These are phyloP conservation scores for Hymenoscyphus occultus DNA, from an alignment of 2,329 filamentous ascomycete species.

Conservation along the genomic window DNA sequence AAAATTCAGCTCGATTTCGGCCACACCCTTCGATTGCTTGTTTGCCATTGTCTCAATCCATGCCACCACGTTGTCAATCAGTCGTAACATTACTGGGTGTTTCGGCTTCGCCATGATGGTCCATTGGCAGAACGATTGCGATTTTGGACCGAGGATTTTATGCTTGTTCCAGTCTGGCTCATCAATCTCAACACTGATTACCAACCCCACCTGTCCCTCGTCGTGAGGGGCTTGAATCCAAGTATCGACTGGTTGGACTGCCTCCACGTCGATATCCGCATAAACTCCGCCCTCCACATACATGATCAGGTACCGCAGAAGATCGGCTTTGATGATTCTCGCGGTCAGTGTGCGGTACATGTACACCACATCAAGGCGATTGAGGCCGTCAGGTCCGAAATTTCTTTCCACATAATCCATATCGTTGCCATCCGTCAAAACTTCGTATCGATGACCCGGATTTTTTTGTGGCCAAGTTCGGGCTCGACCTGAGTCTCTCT, in stretches of 20 bases:
- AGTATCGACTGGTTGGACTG: constrained; percentile 47
- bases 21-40: constrained; percentile 54
- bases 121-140: constrained; percentile 69
- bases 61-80: constrained; percentile 64
- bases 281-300: constrained; percentile 55
- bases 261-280: constrained; percentile 57
- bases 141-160: constrained; percentile 63
- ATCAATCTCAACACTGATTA: constrained; percentile 69
- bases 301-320: constrained; percentile 65
- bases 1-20: constrained; percentile 61
- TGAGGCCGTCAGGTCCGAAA: constrained; percentile 49
- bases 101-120: constrained; percentile 66
- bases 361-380: constrained; percentile 60
- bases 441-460: constrained; percentile 52
- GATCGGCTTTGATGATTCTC: constrained; percentile 64
- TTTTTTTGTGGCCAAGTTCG: constrained; percentile 66
- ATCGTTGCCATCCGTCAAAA: constrained; percentile 62
- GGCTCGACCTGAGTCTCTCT: constrained; percentile 57
- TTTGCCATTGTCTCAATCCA: constrained; percentile 59
- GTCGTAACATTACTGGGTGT: constrained; percentile 63
- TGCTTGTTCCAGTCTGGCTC: constrained; percentile 61
- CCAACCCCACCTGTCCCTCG: constrained; percentile 58
- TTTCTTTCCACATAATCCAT: constrained; percentile 65
- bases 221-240: constrained; percentile 62
- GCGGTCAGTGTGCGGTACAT: constrained; percentile 59